Evolutionary conservation across 192 early-diverging fungal genomes (phyloP).

Genomic region (Coemansia sp.): DNA sequence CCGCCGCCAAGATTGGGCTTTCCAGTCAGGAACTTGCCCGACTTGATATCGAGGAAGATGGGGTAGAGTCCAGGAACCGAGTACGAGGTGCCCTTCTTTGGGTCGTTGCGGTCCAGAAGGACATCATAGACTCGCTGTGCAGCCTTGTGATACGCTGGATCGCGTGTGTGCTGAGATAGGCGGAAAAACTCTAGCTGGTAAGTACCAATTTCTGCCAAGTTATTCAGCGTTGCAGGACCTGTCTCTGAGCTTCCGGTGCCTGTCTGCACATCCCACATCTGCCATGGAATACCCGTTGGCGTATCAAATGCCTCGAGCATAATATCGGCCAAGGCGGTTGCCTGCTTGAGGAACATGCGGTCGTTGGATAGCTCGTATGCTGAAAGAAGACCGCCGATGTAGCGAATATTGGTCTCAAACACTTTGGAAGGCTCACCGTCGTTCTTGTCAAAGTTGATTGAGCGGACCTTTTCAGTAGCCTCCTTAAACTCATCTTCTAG

Average conservation of each 20-base stretch:
- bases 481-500: slow-evolving; percentile 76
- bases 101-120: slow-evolving; percentile 39
- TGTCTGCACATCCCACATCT: slow-evolving; percentile 72
- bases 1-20: slow-evolving; percentile 80
- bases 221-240: slow-evolving; percentile 43
- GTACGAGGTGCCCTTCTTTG: slow-evolving; percentile 34
- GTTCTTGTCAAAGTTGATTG: slow-evolving; percentile 65
- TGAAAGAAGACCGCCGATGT: slow-evolving; percentile 82
- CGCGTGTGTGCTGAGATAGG: slow-evolving; percentile 70
- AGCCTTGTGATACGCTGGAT: slow-evolving; percentile 80
- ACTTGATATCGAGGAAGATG: slow-evolving; percentile 59
- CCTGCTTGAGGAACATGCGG: slow-evolving; percentile 65
- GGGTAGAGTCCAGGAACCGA: slow-evolving; percentile 71
- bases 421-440: slow-evolving; percentile 71
- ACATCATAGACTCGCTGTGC: slow-evolving; percentile 62
- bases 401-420: slow-evolving; percentile 88
- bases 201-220: slow-evolving; percentile 50
- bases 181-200: slow-evolving; percentile 84
- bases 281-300: slow-evolving; percentile 57
- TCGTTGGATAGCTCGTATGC: slow-evolving; percentile 72
- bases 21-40: slow-evolving; percentile 45
- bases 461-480: slow-evolving; percentile 67
- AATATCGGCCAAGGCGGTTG: slow-evolving; percentile 76
- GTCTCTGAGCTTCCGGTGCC: slow-evolving; percentile 45
- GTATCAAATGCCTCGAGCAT: slow-evolving; percentile 70